A percentile compares a stretch with the other conserved stretches of the same genome.
These are phyloP conservation scores for Botrytis elliptica DNA, from an alignment of 2,329 filamentous ascomycete genomes.

Conservation along the genomic window DNA sequence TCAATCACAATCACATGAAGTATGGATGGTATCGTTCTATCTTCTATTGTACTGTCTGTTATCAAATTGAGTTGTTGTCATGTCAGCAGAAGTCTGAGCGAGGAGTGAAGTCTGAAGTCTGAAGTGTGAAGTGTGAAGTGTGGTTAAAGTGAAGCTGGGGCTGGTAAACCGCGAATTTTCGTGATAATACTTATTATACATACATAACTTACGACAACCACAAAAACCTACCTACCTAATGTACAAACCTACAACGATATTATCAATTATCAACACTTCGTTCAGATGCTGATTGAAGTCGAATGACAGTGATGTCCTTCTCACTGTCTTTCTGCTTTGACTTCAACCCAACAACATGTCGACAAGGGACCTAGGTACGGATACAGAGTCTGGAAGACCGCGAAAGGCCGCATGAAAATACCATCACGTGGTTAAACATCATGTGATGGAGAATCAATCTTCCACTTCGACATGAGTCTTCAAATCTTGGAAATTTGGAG, in stretches of 20 bases:
- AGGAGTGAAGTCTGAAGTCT: not conserved
- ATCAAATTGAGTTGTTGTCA: not conserved
- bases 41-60: not conserved
- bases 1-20: not conserved
- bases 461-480: not conserved
- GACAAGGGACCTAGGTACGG: not conserved
- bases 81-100: slow-evolving; percentile 5
- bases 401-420: slow-evolving; percentile 11
- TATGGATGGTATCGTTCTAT: not conserved
- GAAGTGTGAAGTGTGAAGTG: not conserved
- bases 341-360: not conserved
- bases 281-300: not conserved
- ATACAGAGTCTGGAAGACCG: not conserved
- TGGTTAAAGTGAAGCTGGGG: not conserved
- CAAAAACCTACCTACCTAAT: not conserved
- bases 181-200: not conserved
- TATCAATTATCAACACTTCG: not conserved
- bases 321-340: not conserved
- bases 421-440: not conserved
- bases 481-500: not conserved
- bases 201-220: not conserved
- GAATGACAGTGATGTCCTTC: too few relatives aligned
- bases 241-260: not conserved
- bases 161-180: slow-evolving; percentile 8
- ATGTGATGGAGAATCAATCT: not conserved